These are phyloP conservation scores for Amanita pallidorosea DNA, from an alignment of 768 basidiomycete genomes.

Conservation along the genomic window DNA sequence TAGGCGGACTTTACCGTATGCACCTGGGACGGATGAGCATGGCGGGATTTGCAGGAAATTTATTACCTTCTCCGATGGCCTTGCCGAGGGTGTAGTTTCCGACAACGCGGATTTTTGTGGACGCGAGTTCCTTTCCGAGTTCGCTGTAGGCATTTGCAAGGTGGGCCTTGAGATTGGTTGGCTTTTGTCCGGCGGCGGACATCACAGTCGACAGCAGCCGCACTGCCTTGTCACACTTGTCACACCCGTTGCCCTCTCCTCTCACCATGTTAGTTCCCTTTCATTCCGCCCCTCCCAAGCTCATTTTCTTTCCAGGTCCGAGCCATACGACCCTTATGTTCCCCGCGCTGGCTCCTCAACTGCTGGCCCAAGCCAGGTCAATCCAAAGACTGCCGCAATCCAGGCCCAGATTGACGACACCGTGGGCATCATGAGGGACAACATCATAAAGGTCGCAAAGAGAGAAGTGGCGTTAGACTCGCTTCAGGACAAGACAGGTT, in stretches of 20 bases:
- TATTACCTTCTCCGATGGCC: conserved; percentile 86
- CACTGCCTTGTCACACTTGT: neutral
- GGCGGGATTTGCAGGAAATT: neutral
- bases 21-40: conserved; percentile 38
- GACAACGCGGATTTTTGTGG: conserved; percentile 80
- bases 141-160: conserved; percentile 96
- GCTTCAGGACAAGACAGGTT: conserved; percentile 97
- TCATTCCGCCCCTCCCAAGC: neutral
- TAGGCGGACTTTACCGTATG: conserved; percentile 92
- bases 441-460: conserved; percentile 94
- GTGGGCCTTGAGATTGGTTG: conserved; percentile 72
- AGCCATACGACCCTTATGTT: conserved; percentile 98
- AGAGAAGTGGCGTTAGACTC: conserved; percentile 90
- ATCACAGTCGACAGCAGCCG: conserved; percentile 16
- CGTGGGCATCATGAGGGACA: conserved; percentile 95
- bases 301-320: conserved; percentile 51
- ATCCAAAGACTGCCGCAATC: conserved; percentile 86
- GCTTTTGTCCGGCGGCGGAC: conserved; percentile 47
- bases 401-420: conserved; percentile 98
- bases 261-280: conserved; percentile 9
- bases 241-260: neutral
- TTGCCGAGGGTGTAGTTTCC: conserved; percentile 92
- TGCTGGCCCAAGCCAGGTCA: conserved; percentile 40
- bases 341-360: conserved; percentile 70
- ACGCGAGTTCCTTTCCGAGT: conserved; percentile 92